Evolutionary conservation across 2,329 filamentous ascomycete species (phyloP), one percentile per base, ranked within the genome.

Genomic region (Teratosphaeria gauchensis): DNA sequence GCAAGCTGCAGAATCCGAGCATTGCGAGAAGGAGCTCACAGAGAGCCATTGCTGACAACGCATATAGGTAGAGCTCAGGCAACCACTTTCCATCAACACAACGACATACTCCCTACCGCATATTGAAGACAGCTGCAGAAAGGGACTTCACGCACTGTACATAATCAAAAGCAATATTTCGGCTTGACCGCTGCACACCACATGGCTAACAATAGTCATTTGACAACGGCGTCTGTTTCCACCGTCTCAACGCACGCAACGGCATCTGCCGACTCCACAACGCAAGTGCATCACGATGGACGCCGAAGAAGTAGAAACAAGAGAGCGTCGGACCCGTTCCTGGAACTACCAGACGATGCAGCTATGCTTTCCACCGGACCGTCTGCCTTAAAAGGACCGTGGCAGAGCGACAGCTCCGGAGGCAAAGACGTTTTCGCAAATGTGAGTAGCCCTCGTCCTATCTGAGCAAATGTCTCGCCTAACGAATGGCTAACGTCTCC

Each of bases 271-370:
- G 51, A n/a, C n/a, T 16, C 12, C 24, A 33, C 56, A 31, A 11
- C 46, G n/a, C 33, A 38, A 59, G 62, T 57, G 58, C 62, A 66
- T 60, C 58, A 59, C 12, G 46, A 46, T 58, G 63, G 64, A 60
- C 65, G 54, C 31, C 28, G 52, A 53, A 59, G 42, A 57, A 63
- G 61, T 61, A 64, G 62, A 61, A 63, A 62, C 61, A 68, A 64
- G 66, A 69, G 55, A 61, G 57, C 24, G 51, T 61, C 57, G 19
- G 66, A 68, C 62, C 66, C 66, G 35, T 70, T 70, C 56, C 57
- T 68, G 60, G 64, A 65, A 28, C 56, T 69, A 61, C 58, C 64
- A 63, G 66, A 68, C 63, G 65, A 67, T 33, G 59, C 59, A 24
- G 35, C 65, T 61, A 66, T 62, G 58, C 54, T 58, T 30, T 53